Evolutionary conservation across 176 grass and related monocot species (phyloP), one percentile per base, ranked within the genome.

Genomic region (Alloteropsis semialata): DNA sequence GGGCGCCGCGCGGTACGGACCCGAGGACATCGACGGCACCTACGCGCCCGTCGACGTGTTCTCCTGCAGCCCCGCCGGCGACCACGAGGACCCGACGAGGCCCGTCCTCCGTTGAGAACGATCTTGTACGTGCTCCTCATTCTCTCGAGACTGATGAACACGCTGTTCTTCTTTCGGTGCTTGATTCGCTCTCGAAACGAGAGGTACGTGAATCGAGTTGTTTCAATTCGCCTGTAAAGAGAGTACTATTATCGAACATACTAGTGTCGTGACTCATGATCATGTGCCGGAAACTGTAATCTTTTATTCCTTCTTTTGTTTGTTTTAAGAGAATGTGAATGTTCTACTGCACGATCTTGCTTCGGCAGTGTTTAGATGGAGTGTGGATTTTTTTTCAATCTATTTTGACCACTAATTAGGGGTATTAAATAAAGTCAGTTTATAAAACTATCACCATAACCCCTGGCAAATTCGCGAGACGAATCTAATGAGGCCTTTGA

Each of bases 41-140:
- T 64, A 69, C 53, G 66, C 53, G 21, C 91, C 91, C 64, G 53
- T 88, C 21, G 91, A 93, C 72, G 83, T 93, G 1, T 93, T 71
- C 76, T 90, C 85, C 51, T 82, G 33, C 67, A 79, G 80, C 68
- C 55, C 86, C 61, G 86, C 60, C 57, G 83, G 77, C 25, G 69
- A 85, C 21, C 62, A 50, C 34, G 87, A 89, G 53, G 87, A 89
- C 77, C 82, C 83, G 11, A 82, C 78, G 3, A 76, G 71, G 46
- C 88, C 88, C 8, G 83, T 82, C 54, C 78, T 72, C 3, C 72
- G 74, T 17, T 44, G 39, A 46, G 7, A 63, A 51, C 27, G 8
- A 64, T 61, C 19, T 53, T 51, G 34, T 13, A 18, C 5, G 8
- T 21, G 18, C 16, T 72, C 25, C 3, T 27, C 43, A 15, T 19